Conservation (phyloP, 108 stramenopile species). For the Chaetoceros muelleri region DNA sequence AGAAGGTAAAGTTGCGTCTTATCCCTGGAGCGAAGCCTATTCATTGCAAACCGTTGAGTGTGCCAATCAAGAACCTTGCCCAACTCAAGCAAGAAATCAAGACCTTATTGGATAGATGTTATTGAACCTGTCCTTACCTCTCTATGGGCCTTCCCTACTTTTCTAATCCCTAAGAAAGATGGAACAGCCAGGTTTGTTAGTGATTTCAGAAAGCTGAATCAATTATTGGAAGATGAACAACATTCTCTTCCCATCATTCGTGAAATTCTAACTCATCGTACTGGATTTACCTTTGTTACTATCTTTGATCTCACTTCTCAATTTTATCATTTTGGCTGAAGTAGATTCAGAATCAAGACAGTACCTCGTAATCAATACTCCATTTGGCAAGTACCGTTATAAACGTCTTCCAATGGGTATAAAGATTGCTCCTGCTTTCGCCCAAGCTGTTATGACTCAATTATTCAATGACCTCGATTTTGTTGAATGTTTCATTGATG, state of each 20-base stretch:
- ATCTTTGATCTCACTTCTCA: slow-evolving; percentile 19
- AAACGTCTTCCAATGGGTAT: slow-evolving; percentile 15
- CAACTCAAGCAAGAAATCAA: slow-evolving; percentile 17
- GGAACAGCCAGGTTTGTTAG: too few relatives aligned
- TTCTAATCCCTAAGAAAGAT: slow-evolving; percentile 32
- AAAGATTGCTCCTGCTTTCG: background rate
- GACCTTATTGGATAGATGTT: slow-evolving; percentile 13
- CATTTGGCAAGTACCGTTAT: slow-evolving; percentile 14
- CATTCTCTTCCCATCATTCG: slow-evolving; percentile 12
- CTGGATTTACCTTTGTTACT: slow-evolving; percentile 9
- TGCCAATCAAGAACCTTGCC: slow-evolving; percentile 6
- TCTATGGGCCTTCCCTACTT: slow-evolving; percentile 13
- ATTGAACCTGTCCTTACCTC: background rate
- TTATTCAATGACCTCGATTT: background rate
- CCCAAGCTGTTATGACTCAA: background rate
- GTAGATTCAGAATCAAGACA: background rate
- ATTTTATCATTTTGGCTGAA: background rate
- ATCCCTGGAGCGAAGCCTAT: slow-evolving; percentile 10
- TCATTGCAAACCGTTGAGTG: slow-evolving; percentile 11
- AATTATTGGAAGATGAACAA: background rate
- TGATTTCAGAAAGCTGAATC: background rate
- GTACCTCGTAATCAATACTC: slow-evolving; percentile 9
- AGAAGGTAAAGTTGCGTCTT: slow-evolving; percentile 23
- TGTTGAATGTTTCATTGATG: background rate
- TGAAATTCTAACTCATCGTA: slow-evolving; percentile 8